Base-by-base conservation (phyloP, 345 rosid genomes). In the Moringa oleifera region DNA sequence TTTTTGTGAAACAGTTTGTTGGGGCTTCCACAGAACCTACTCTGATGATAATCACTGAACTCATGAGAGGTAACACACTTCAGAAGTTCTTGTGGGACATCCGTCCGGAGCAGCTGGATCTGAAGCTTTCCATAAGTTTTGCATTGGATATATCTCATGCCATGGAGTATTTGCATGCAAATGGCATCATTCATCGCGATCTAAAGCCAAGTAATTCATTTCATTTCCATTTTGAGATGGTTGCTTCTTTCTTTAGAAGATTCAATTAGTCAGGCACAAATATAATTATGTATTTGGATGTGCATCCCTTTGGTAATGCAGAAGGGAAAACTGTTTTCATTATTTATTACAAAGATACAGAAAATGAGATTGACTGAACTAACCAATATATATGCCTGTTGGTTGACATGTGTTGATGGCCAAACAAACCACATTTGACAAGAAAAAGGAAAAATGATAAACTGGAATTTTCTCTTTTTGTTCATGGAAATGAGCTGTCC, bases 111-210 rank as follows among this genome's bases (percentile, higher is more conserved):
- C 58, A 25, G 62, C 75, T 78, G 13, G 80, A 82, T 62, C 22
- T 73, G 59, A 66, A 65, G 61, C 73, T 54, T 37, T 65, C 80
- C 19, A 57, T 83, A 25, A 68, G 71, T 60, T 81, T 71, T 37
- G 96, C 89, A 6, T 65, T 88, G 68, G 81, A 82, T 31, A 77
- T 88, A 31, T 75, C 88, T 51, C 77, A 62, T 65, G 96, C 89
- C 51, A 83, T 88, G 96, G 85, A 80, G 53, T 80, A 52, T 54
- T 57, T 88, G 81, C 96, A 88, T 62, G 78, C 82, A n/a, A 75
- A 80, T 49, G 77, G 85, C 74, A 74, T 88, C 73, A 80, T 88
- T 61, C 91, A 85, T 68, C 91, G 89, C 18, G 91, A 88, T 67
- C 56, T 88, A 33, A 83, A 88, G 69, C 91, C 96, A 20, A 73